phyloP scores from a whole-genome alignment of 2,329 filamentous ascomycete species.

The Grosmannia penicillata region DNA sequence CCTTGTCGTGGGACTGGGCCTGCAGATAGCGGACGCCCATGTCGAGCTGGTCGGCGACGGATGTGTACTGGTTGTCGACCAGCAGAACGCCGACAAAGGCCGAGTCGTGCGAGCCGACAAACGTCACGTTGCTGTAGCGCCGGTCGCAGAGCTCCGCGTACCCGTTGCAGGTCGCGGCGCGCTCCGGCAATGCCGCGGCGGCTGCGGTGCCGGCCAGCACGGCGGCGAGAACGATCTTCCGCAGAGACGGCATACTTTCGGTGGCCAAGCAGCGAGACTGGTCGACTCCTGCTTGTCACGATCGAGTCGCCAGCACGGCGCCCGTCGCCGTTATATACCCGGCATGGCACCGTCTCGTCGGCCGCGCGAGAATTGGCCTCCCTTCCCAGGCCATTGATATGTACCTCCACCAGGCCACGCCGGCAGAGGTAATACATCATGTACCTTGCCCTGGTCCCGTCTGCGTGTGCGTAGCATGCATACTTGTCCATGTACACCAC shows the following conservation, averaged over 20 bases:
- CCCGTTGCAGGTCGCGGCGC: conserved; percentile 36
- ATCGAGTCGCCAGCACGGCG: too few species aligned
- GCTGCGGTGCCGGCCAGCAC: background rate
- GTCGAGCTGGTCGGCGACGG: conserved; percentile 41
- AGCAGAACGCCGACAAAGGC: conserved; percentile 43
- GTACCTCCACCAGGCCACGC: too few species aligned
- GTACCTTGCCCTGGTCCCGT: too few species aligned
- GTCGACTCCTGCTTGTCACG: too few species aligned
- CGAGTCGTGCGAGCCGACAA: conserved; percentile 50
- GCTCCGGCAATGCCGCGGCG: background rate
- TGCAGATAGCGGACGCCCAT: conserved; percentile 50
- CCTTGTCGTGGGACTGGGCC: conserved; percentile 43
- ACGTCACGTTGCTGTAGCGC: conserved; percentile 44
- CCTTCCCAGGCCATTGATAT: too few species aligned
- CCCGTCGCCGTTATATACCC: too few species aligned
- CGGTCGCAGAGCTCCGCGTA: conserved; percentile 37
- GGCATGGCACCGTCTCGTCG: too few species aligned
- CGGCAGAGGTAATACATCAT: too few species aligned
- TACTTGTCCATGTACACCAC: too few species aligned
- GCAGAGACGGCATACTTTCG: background rate
- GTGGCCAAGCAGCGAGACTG: background rate
- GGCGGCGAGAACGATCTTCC: background rate
- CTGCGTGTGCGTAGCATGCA: too few species aligned
- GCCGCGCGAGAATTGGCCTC: too few species aligned
- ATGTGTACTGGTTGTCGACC: conserved; percentile 45